These are phyloP conservation scores for Capronia epimyces DNA, from an alignment of 2,329 filamentous ascomycete species.

Conservation along the genomic window DNA sequence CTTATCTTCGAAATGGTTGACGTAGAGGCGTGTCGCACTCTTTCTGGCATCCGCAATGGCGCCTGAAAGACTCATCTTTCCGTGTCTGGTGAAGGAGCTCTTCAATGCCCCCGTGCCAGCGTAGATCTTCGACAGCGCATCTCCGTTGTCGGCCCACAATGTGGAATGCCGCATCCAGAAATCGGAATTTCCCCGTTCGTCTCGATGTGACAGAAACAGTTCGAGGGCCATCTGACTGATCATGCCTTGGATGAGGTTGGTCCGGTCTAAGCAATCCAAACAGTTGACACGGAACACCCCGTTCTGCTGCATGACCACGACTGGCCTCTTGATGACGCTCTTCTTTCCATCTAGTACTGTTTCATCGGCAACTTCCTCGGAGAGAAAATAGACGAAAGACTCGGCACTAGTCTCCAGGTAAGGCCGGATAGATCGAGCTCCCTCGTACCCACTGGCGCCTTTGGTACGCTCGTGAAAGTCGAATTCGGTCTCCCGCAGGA, in stretches of 20 bases:
- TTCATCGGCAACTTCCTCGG: slow-evolving; percentile 60
- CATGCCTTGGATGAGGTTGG: slow-evolving; percentile 92
- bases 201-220: slow-evolving; percentile 69
- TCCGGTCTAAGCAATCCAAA: slow-evolving; percentile 89
- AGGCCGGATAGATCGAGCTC: slow-evolving; percentile 74
- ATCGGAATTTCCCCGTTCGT: slow-evolving; percentile 62
- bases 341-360: slow-evolving; percentile 41
- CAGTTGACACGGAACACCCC: slow-evolving; percentile 96
- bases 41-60: slow-evolving; percentile 93
- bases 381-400: slow-evolving; percentile 86
- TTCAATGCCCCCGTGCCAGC: slow-evolving; percentile 94
- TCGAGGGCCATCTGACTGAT: slow-evolving; percentile 92
- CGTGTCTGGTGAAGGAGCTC: slow-evolving; percentile 86
- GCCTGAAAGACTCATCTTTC: slow-evolving; percentile 92
- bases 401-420: slow-evolving; percentile 75
- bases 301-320: slow-evolving; percentile 80
- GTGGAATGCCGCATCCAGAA: slow-evolving; percentile 91
- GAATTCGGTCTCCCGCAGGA: slow-evolving; percentile 78
- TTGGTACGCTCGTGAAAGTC: slow-evolving; percentile 95
- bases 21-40: slow-evolving; percentile 86
- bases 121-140: slow-evolving; percentile 89
- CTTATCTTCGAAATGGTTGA: slow-evolving; percentile 97
- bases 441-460: slow-evolving; percentile 79
- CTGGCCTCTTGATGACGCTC: slow-evolving; percentile 38
- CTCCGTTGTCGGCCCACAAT: slow-evolving; percentile 95